Evolutionary conservation across 495 filamentous ascomycete genomes (phyloP), one percentile per base, ranked within the genome.

Genomic region (Talaromyces adpressus): DNA sequence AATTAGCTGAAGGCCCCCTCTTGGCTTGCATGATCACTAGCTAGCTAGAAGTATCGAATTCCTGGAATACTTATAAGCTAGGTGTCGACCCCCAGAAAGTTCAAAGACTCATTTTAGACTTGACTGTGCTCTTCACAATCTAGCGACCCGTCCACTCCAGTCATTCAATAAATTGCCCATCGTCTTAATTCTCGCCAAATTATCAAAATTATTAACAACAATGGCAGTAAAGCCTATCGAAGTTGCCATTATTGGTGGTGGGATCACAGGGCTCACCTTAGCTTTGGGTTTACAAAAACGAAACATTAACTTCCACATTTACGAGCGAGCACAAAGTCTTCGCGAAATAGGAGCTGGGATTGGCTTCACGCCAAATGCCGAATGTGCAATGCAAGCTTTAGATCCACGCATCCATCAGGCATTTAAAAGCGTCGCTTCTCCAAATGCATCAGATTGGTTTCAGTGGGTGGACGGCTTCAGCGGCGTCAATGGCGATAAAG

Each of bases 331-430:
- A 4, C 57, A 52, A 3, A 56, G 54, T 20, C 70, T 76, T 30
- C 72, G 71, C 12, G 76, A 80, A 57, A 76, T 77, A 32, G 79
- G 79, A 14, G 78, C 77, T 2, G 79, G 78, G 12, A 68, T 82
- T 30, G 78, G 71, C 20, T 81, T 82, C 68, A 78, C 75, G 0
- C 52, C 67, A 32, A 73, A 72, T 27, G 71, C 77, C 0, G 56
- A 65, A 8, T 27, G 65, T 62, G 71, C 69, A 59, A 76, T 72
- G 67, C 22, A 57, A 20, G 45, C 65, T 27, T 62, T 69, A 6
- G 64, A 64, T 74, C 53, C 77, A 8, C 67, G 72, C 1, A 79
- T 87, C 51, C 65, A 75, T 59, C 12, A 39, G 2, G 29, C 29
- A 6, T 56, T 70, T 41, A 53, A 58, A 59, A 49, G 25, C 8